These are phyloP conservation scores for Neurospora terricola DNA, from an alignment of 495 filamentous ascomycete genomes.

Conservation along the genomic window DNA sequence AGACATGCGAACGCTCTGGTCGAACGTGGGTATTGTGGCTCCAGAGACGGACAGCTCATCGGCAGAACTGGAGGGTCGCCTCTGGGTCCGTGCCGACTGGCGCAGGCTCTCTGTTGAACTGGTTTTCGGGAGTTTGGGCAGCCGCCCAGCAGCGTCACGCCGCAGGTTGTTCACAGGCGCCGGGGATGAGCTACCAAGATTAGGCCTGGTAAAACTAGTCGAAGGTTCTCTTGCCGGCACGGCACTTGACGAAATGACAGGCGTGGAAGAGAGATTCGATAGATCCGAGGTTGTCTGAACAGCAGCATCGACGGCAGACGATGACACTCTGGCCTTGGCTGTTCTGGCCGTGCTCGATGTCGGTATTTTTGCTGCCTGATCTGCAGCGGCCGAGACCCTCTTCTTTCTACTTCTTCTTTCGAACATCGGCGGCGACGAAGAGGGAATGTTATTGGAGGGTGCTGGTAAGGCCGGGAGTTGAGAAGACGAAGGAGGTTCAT, in stretches of 20 bases:
- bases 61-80: conserved; percentile 24
- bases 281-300: neutral
- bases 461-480: neutral
- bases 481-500: neutral
- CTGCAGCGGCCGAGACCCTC: neutral
- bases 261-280: conserved; percentile 23
- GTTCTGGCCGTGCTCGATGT: neutral
- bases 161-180: conserved; percentile 16
- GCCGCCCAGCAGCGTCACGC: conserved; percentile 12
- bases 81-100: conserved; percentile 12
- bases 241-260: conserved; percentile 19
- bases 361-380: neutral
- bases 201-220: neutral
- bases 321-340: neutral
- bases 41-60: conserved; percentile 30
- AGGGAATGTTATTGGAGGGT: neutral
- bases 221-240: conserved; percentile 16
- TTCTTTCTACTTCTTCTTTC: neutral
- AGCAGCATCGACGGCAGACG: neutral
- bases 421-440: neutral
- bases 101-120: conserved; percentile 14
- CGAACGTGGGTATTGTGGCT: conserved; percentile 17
- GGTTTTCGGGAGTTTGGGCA: conserved; percentile 14
- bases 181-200: conserved; percentile 21
- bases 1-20: conserved; percentile 19